Percentiles rank a stretch among this genome's conserved stretches.
phyloP scores from a whole-genome alignment of 257 asterid species.

The Sherardia arvensis region DNA sequence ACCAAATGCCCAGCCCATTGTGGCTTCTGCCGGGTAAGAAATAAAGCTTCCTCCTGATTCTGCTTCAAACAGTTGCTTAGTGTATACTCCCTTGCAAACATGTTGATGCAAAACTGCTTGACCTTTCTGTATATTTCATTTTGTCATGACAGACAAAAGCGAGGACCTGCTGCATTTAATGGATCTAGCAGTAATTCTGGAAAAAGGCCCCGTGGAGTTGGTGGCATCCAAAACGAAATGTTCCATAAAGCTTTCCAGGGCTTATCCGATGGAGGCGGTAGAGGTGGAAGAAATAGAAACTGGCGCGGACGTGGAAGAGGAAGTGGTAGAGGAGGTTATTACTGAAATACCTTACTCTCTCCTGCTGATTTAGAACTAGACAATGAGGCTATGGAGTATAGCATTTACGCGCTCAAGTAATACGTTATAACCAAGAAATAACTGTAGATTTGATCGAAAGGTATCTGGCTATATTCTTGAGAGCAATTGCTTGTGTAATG shows the following conservation, averaged over 20 bases:
- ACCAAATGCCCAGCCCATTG: slow-evolving; percentile 30
- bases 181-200: slow-evolving; percentile 33
- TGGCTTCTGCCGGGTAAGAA: slow-evolving; percentile 52
- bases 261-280: slow-evolving; percentile 25
- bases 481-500: not conserved
- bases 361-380: not conserved
- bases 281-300: slow-evolving; percentile 26
- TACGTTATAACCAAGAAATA: not conserved
- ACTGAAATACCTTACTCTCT: slow-evolving; percentile 12
- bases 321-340: slow-evolving; percentile 24
- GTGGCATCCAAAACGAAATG: slow-evolving; percentile 59
- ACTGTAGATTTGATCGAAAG: not conserved
- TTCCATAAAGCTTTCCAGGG: slow-evolving; percentile 71
- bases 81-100: not conserved
- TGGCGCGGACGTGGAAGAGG: slow-evolving; percentile 50
- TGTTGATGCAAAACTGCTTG: not conserved
- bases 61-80: not conserved
- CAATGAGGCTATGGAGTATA: not conserved
- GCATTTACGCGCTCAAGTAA: not conserved
- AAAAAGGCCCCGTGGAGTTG: slow-evolving; percentile 67
- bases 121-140: not conserved
- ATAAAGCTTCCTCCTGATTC: not conserved
- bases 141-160: slow-evolving; percentile 49
- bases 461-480: not conserved
- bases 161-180: slow-evolving; percentile 30